Evolutionary conservation across 257 asterid genomes (phyloP).

Genomic region (Solanum virginianum): DNA sequence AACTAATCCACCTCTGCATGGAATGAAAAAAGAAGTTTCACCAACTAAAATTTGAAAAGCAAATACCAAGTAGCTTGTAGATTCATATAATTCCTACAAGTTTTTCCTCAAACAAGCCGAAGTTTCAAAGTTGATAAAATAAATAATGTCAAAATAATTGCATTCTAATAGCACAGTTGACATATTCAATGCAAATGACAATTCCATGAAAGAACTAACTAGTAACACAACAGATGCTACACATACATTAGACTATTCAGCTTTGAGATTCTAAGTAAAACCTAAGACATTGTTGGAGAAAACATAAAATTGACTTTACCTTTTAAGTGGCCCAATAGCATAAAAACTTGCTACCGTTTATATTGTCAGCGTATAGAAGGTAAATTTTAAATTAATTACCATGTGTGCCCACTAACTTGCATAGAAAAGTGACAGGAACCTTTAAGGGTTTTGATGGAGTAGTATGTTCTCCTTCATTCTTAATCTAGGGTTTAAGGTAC

Average conservation of each 20-base stretch:
- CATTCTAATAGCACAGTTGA: neutral
- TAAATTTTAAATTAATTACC: neutral
- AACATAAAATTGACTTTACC: neutral
- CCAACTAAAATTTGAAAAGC: neutral
- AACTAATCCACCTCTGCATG: conserved; percentile 62
- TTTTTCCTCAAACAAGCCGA: neutral
- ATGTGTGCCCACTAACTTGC: neutral
- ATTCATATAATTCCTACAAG: neutral
- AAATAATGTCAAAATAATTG: neutral
- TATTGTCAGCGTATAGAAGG: neutral
- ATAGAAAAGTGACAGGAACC: neutral
- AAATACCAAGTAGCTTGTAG: neutral
- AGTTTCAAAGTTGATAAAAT: neutral
- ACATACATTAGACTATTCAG: neutral
- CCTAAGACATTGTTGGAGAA: neutral
- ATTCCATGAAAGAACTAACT: neutral
- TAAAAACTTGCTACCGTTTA: too few species aligned
- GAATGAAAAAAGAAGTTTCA: neutral
- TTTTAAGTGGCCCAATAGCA: too few species aligned
- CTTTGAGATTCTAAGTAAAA: neutral
- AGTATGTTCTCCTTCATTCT: too few species aligned
- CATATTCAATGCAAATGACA: neutral
- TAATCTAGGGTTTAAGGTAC: too few species aligned
- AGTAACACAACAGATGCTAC: neutral
- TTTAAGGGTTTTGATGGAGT: neutral